These are phyloP conservation scores for Phialocephala subalpina DNA, from an alignment of 2,329 filamentous ascomycete species.

Conservation along the genomic window DNA sequence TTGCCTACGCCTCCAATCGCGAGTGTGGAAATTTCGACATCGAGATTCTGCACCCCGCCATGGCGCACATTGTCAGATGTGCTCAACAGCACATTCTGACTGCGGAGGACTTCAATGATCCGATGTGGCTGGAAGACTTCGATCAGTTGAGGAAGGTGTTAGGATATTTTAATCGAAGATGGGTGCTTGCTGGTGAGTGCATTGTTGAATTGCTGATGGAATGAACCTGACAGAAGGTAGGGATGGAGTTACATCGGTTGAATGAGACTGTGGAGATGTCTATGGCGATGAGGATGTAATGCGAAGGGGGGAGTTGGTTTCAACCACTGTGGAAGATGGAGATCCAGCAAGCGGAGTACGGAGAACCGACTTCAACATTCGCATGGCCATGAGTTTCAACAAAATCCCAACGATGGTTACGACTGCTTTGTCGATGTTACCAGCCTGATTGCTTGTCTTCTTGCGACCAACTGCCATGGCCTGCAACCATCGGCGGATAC, in stretches of 20 bases:
- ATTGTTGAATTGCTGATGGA: too few relatives aligned
- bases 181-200: conserved; percentile 21
- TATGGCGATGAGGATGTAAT: conserved; percentile 21
- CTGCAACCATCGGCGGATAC: too few relatives aligned
- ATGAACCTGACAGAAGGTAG: not conserved
- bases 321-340: too few relatives aligned
- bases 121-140: conserved; percentile 31
- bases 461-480: too few relatives aligned
- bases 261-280: conserved; percentile 28
- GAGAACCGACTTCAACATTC: not conserved
- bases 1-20: conserved; percentile 32
- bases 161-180: conserved; percentile 28
- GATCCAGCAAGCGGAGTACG: too few relatives aligned
- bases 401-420: too few relatives aligned
- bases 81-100: conserved; percentile 34
- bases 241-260: conserved; percentile 9
- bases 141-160: conserved; percentile 31
- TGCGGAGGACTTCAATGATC: conserved; percentile 27
- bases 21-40: conserved; percentile 19
- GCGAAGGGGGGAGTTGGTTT: not conserved
- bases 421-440: too few relatives aligned
- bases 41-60: conserved; percentile 25
- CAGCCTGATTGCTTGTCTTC: too few relatives aligned
- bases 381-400: too few relatives aligned
- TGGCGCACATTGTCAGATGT: conserved; percentile 30